Percentiles rank a stretch among this genome's conserved stretches.
These are phyloP conservation scores for Fusarium miscanthi DNA, from an alignment of 2,329 filamentous ascomycete species.

Conservation along the genomic window DNA sequence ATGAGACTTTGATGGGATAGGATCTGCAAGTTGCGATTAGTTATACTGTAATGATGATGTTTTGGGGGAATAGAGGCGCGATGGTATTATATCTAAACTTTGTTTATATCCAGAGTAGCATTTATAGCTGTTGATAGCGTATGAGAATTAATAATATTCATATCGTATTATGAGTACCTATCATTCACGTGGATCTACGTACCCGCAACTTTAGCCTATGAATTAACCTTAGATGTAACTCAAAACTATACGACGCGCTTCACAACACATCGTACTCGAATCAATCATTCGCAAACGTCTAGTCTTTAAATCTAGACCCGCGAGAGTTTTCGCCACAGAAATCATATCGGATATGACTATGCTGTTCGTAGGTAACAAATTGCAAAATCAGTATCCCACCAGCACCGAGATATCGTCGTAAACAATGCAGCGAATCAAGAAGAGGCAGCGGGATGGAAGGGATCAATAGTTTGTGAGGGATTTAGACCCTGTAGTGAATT, in stretches of 20 bases:
- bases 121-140: background rate
- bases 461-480: background rate
- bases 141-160: background rate
- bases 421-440: background rate
- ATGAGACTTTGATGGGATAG: conserved; percentile 45
- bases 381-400: background rate
- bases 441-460: background rate
- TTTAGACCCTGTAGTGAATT: background rate
- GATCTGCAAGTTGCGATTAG: background rate
- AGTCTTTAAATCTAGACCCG: background rate
- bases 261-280: background rate
- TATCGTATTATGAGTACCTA: background rate
- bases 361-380: background rate
- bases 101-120: background rate
- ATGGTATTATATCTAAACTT: background rate
- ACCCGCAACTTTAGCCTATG: background rate
- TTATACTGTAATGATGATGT: background rate
- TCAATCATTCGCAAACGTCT: background rate
- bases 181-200: background rate
- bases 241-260: background rate
- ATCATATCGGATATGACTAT: background rate
- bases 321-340: background rate
- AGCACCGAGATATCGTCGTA: background rate
- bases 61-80: background rate
- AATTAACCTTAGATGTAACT: background rate